Evolutionary conservation across 768 basidiomycete genomes (phyloP).

Genomic region (Lyophyllum semitale): DNA sequence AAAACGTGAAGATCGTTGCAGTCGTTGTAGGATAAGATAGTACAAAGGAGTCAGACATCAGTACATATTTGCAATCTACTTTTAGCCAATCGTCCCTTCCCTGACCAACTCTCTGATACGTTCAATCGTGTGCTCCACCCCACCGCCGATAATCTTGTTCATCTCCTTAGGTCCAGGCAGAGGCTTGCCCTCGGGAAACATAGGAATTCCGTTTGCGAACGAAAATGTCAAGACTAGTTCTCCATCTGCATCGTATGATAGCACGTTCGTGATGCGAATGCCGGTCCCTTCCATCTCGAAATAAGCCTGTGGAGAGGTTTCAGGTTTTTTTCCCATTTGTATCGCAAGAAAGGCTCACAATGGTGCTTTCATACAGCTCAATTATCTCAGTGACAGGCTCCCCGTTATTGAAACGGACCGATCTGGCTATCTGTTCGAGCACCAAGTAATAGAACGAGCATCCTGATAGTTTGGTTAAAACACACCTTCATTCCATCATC

Average conservation of each 20-base stretch:
- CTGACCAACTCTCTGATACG: conserved; percentile 23
- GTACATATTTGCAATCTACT: neutral
- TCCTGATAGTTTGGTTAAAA: neutral
- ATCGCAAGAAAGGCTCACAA: conserved; percentile 16
- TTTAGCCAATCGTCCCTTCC: conserved; percentile 14
- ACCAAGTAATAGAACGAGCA: neutral
- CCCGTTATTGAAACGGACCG: conserved; percentile 16
- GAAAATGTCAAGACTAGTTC: conserved; percentile 26
- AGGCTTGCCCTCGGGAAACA: neutral
- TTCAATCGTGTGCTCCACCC: conserved; percentile 25
- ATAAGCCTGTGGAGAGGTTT: conserved; percentile 20
- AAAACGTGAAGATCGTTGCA: neutral
- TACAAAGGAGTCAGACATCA: conserved; percentile 5
- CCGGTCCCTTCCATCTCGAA: conserved; percentile 20
- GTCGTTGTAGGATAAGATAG: neutral
- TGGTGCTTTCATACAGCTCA: conserved; percentile 21
- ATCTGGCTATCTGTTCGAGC: conserved; percentile 16
- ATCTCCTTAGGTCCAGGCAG: conserved; percentile 14
- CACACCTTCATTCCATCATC: conserved; percentile 23
- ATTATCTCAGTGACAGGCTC: conserved; percentile 20
- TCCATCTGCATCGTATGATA: conserved; percentile 25
- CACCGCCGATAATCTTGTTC: conserved; percentile 20
- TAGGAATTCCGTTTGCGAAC: conserved; percentile 29
- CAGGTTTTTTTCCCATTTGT: too few species aligned
- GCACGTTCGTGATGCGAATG: conserved; percentile 23